Evolutionary conservation across 2,329 filamentous ascomycete genomes (phyloP), one percentile per base, ranked within the genome.

Genomic region (Plenodomus biglobosus): DNA sequence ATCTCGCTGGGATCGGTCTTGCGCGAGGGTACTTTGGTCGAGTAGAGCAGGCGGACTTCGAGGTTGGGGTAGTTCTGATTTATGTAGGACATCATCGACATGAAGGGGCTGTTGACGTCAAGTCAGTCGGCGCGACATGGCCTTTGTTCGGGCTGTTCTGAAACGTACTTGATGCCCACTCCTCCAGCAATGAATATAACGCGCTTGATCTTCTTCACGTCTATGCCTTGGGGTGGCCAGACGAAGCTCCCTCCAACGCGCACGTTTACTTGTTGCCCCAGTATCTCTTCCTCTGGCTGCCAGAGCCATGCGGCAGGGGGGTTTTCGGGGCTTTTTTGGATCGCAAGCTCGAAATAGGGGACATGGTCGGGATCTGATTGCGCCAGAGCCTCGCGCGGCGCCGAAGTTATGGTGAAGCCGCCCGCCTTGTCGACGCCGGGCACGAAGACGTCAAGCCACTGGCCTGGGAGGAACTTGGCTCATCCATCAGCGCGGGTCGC

Each of bases 341-440:
- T 80, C 0, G 90, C 90, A 5, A 95, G 80, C 69, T 95, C 90
- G 39, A 95, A 73, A 69, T 86, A 88, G 1, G 73, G 73, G 19
- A 35, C 43, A 49, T 58, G 55, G 18, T 60, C 52, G 38, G 50
- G 45, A 47, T 61, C 50, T 21, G 59, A 39, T 39, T 57, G 58
- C 40, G 67, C 51, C 18, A 70, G 52, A 2, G 82, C 79, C 45
- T 78, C 74, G 36, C 78, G 80, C 0, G 90, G 90, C 0, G 86
- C 75, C 1, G 88, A 94, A 6, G 90, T 92, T 55, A 95, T 87
- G 36, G 90, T 95, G 76, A 95, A 96, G 48, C 91, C 91, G 27
- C 91, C 91, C 3, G 89, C 85, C 66, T 86, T 84, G 37, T 79
- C 62, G 38, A 89, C 74, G 32, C 76, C 77, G 1, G 91, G 90